Evolutionary conservation across 2,329 filamentous ascomycete species (phyloP).

Genomic region (Pseudohalonectria lignicola): DNA sequence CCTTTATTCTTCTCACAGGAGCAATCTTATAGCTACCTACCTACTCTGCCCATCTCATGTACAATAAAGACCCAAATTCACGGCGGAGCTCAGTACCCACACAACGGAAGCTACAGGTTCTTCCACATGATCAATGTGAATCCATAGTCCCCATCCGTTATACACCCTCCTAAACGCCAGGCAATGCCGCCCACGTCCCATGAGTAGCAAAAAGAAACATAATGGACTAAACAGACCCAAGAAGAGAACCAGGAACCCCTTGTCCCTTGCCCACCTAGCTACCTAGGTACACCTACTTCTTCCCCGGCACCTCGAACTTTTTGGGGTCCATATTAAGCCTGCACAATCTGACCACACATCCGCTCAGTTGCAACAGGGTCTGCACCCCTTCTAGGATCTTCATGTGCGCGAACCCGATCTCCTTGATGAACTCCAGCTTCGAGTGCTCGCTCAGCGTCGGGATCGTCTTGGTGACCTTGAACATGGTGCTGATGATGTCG

Average conservation of each 20-base stretch:
- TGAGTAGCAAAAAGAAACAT: too few relatives aligned
- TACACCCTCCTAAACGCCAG: not conserved
- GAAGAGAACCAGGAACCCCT: not conserved
- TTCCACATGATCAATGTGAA: too few relatives aligned
- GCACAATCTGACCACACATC: slow-evolving; percentile 81
- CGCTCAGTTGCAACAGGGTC: slow-evolving; percentile 85
- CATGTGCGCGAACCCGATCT: slow-evolving; percentile 99
- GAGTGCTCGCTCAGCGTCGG: slow-evolving; percentile 85
- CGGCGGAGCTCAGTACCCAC: too few relatives aligned
- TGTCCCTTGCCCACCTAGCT: too few relatives aligned
- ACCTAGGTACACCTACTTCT: too few relatives aligned
- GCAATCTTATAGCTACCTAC: too few relatives aligned
- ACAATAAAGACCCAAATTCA: too few relatives aligned
- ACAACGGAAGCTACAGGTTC: too few relatives aligned
- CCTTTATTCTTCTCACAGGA: too few relatives aligned
- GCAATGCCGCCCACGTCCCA: too few relatives aligned
- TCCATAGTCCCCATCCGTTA: too few relatives aligned
- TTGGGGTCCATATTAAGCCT: slow-evolving; percentile 95
- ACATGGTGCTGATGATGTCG: slow-evolving; percentile 99
- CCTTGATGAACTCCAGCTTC: slow-evolving; percentile 95
- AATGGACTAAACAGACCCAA: not conserved
- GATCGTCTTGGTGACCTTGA: slow-evolving; percentile 94
- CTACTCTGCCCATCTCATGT: too few relatives aligned
- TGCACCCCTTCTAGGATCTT: slow-evolving; percentile 97
- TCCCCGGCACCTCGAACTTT: slow-evolving; percentile 45